Percentiles rank a stretch among this genome's conserved stretches.
phyloP scores from a whole-genome alignment of 305 asterid species.

The Solanum aculeatissimum region DNA sequence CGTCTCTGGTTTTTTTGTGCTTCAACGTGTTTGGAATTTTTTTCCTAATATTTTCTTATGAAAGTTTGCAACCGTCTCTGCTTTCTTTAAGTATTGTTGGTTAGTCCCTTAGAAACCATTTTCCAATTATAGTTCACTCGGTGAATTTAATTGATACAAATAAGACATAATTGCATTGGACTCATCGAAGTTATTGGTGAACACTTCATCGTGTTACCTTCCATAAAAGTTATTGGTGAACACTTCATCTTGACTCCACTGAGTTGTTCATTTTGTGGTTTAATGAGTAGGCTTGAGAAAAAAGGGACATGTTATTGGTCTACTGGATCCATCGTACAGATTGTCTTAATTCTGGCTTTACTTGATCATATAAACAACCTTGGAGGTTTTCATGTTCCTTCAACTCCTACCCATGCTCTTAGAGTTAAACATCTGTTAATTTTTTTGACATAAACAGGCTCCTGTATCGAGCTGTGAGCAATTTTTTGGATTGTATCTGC shows the following conservation, averaged over 20 bases:
- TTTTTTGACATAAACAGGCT: background rate
- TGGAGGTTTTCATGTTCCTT: background rate
- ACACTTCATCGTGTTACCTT: background rate
- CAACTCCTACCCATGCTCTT: background rate
- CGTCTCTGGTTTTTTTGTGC: conserved; percentile 7
- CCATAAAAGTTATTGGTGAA: background rate
- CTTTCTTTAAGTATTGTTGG: background rate
- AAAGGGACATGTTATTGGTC: background rate
- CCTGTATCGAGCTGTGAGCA: background rate
- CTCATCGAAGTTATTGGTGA: background rate
- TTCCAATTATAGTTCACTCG: background rate
- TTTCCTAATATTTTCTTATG: background rate
- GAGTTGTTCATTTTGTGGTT: background rate
- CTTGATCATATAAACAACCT: background rate
- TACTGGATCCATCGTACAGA: background rate
- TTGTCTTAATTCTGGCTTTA: background rate
- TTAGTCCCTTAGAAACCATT: background rate
- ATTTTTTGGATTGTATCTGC: background rate
- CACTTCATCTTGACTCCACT: background rate
- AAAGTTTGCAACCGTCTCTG: background rate
- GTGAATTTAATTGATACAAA: background rate
- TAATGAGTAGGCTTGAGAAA: background rate
- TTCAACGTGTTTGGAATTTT: conserved; percentile 3
- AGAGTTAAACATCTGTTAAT: background rate
- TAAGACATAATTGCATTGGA: background rate